These are phyloP conservation scores for Tetrastigma voinierianum DNA, from an alignment of 164 flowering plant genomes.

Conservation along the genomic window DNA sequence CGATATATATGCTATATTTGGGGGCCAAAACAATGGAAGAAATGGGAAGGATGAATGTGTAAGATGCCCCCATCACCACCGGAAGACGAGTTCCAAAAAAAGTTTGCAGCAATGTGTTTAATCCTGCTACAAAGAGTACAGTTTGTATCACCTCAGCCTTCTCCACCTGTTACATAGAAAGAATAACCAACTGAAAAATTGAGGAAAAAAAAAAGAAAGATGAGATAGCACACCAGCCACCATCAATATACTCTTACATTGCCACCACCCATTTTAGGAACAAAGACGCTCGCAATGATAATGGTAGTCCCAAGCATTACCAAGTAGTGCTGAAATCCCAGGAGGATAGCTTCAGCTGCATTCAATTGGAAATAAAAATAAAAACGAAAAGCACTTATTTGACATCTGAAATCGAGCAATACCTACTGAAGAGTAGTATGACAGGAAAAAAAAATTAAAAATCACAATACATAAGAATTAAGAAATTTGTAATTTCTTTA, in stretches of 20 bases:
- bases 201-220: neutral
- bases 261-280: slow-evolving; percentile 75
- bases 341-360: slow-evolving; percentile 55
- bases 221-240: too few species aligned
- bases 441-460: neutral
- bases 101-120: slow-evolving; percentile 69
- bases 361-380: neutral
- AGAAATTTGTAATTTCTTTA: too few species aligned
- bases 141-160: slow-evolving; percentile 68
- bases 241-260: slow-evolving; percentile 29
- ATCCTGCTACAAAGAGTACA: slow-evolving; percentile 63
- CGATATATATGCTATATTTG: slow-evolving; percentile 21
- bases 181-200: neutral
- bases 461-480: too few species aligned
- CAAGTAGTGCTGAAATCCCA: slow-evolving; percentile 70
- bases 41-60: slow-evolving; percentile 54
- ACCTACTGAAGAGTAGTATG: neutral
- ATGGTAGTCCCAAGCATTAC: slow-evolving; percentile 72
- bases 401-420: neutral
- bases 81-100: slow-evolving; percentile 68
- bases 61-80: slow-evolving; percentile 63
- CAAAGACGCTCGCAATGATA: slow-evolving; percentile 48
- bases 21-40: slow-evolving; percentile 37
- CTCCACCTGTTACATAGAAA: slow-evolving; percentile 36
- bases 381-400: neutral